Percentiles rank a stretch among this genome's conserved stretches.
These are phyloP conservation scores for Russula foetens DNA, from an alignment of 768 basidiomycete genomes.

Conservation along the genomic window DNA sequence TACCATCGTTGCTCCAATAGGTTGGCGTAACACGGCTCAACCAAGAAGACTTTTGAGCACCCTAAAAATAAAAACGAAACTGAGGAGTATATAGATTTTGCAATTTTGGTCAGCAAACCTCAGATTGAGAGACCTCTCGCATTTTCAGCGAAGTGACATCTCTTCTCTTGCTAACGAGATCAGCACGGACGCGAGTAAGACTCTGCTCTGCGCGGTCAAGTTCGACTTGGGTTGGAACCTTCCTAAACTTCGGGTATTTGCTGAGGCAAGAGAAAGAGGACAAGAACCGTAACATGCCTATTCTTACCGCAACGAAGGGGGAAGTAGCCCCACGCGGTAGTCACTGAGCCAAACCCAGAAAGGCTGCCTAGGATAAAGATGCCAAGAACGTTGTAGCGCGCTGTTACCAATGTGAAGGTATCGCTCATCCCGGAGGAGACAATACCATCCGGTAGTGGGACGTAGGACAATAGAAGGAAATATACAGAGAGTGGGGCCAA, in stretches of 20 bases:
- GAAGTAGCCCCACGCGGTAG: slow-evolving; percentile 54
- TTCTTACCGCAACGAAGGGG: slow-evolving; percentile 31
- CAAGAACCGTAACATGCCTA: slow-evolving; percentile 19
- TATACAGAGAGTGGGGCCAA: slow-evolving; percentile 31
- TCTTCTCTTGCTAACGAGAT: slow-evolving; percentile 37
- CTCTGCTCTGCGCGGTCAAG: slow-evolving; percentile 50
- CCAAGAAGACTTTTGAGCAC: slow-evolving; percentile 30
- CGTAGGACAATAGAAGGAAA: slow-evolving; percentile 51
- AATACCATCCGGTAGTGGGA: slow-evolving; percentile 56
- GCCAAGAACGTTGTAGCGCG: slow-evolving; percentile 67
- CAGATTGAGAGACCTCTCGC: slow-evolving; percentile 23
- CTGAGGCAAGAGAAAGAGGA: not conserved
- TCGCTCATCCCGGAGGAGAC: slow-evolving; percentile 30
- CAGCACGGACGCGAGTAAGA: slow-evolving; percentile 49
- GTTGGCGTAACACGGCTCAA: slow-evolving; percentile 41
- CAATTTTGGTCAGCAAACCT: slow-evolving; percentile 19
- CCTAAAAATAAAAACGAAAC: slow-evolving; percentile 11
- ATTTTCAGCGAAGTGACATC: slow-evolving; percentile 25
- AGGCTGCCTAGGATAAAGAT: slow-evolving; percentile 71
- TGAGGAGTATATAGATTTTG: not conserved
- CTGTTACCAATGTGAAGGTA: slow-evolving; percentile 33
- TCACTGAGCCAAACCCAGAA: slow-evolving; percentile 73
- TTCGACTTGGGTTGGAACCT: slow-evolving; percentile 41
- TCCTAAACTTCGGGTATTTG: slow-evolving; percentile 22
- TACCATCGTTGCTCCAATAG: slow-evolving; percentile 40